These are phyloP conservation scores for Gelatoporia subvermispora DNA, from an alignment of 768 basidiomycete species.

Conservation along the genomic window DNA sequence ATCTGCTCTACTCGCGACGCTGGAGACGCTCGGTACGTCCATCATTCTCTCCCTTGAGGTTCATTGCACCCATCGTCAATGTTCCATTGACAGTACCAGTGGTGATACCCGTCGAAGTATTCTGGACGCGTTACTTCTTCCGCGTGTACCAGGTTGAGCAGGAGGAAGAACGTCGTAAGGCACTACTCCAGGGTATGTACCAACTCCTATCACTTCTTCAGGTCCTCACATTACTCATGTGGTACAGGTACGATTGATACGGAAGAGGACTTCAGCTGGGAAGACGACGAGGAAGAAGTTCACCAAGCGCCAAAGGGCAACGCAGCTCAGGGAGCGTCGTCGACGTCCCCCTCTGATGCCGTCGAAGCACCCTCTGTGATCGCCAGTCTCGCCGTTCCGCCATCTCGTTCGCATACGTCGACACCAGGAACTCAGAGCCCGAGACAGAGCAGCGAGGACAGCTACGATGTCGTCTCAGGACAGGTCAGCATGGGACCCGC, in stretches of 20 bases:
- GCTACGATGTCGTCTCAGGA: constrained; percentile 32
- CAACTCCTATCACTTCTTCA: not conserved
- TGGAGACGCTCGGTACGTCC: constrained; percentile 55
- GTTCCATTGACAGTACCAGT: constrained; percentile 80
- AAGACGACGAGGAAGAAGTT: constrained; percentile 81
- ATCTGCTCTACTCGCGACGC: constrained; percentile 44
- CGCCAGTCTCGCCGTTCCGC: constrained; percentile 4
- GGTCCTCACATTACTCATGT: not conserved
- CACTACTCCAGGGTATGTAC: constrained; percentile 61
- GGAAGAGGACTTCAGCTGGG: constrained; percentile 92
- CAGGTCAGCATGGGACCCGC: constrained; percentile 22
- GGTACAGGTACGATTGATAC: constrained; percentile 51
- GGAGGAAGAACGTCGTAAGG: constrained; percentile 78
- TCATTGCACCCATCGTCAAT: constrained; percentile 2
- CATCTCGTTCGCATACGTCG: constrained; percentile 10
- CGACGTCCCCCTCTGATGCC: not conserved
- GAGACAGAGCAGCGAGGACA: constrained; percentile 29
- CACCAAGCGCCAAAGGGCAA: constrained; percentile 2
- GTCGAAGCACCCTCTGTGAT: not conserved
- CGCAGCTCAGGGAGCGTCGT: not conserved
- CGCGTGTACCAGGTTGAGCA: constrained; percentile 71
- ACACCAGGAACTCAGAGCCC: constrained; percentile 22
- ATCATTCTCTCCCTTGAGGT: not conserved
- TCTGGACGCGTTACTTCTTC: constrained; percentile 92
- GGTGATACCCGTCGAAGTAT: constrained; percentile 54